Evolutionary conservation across 2,329 filamentous ascomycete genomes (phyloP), one percentile per base, ranked within the genome.

Genomic region (Aspergillus transmontanensis): DNA sequence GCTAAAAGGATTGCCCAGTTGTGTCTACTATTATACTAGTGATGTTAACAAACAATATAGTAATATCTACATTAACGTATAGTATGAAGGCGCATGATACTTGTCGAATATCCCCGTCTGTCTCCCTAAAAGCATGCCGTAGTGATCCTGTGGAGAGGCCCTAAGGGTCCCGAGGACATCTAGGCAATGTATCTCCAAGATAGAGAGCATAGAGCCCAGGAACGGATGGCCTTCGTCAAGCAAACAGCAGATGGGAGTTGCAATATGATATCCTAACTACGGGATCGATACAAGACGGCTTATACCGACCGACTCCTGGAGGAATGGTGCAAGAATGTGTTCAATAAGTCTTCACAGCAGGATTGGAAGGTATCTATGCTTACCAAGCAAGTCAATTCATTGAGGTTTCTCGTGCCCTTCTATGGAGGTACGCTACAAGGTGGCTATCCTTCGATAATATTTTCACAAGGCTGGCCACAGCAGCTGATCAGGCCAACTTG

Each of bases 1-100:
- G 4, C 1, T 14, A 6, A n/a, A 1, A 7, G 39, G 39, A 19
- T n/a, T 4, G 1, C 3, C 19, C 39, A 19, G 4, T 2, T 10
- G 0, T 3, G 7, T n/a, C 39, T 41, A 4, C 4, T 7, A 9
- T 41, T 4, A 19, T 6, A n/a, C 2, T 9, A 2, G 4, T 41
- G 39, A 1, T 7, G 39, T n/a, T 41, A 41, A 2, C 16, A 41
- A 6, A 41, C 21, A 21, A 21, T 21, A 21, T 21, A 21, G 21
- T 21, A 1, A 21, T 21, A 21, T 21, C 21, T 21, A 21, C 21
- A 21, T 21, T 21, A 21, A 21, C 21, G 21, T 21, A 21, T 21
- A 21, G 21, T 21, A 21, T 21, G 1, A 1, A 21, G 21, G 21
- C 21, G 21, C 21, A 21, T 21, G 21, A 21, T 21, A 1, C 21